Percentiles rank a stretch among this genome's conserved stretches.
These are phyloP conservation scores for Plasmodium billcollinsi DNA, from an alignment of 169 alveolate species.

Conservation along the genomic window DNA sequence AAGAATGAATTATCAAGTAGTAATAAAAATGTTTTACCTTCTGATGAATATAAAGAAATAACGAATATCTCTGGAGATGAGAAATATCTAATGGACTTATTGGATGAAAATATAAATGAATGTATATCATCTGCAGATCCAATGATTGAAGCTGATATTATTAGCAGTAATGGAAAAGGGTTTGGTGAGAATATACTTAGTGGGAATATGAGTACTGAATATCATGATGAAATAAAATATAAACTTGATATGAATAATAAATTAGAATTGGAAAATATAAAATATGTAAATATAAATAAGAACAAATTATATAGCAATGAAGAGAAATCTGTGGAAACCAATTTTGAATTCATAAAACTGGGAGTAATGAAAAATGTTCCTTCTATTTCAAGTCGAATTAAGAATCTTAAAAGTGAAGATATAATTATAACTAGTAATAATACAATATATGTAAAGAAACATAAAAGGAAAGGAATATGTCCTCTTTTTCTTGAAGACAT, in stretches of 20 bases:
- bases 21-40: too few species aligned
- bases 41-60: neutral
- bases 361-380: conserved; percentile 26
- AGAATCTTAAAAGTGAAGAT: conserved; percentile 54
- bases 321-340: neutral
- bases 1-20: too few species aligned
- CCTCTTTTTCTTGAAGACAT: conserved; percentile 76
- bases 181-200: neutral
- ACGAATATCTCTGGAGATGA: neutral
- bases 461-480: conserved; percentile 77
- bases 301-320: neutral
- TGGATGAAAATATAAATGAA: neutral
- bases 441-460: conserved; percentile 77
- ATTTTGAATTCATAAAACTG: conserved; percentile 35
- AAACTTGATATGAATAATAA: neutral
- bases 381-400: conserved; percentile 7
- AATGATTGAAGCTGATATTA: too few species aligned
- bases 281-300: neutral
- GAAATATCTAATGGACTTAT: too few species aligned
- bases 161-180: too few species aligned
- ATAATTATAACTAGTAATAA: conserved; percentile 78
- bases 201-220: neutral
- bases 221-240: neutral
- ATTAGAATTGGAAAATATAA: too few species aligned
- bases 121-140: neutral